Evolutionary conservation across 495 filamentous ascomycete species (phyloP).

Genomic region (Tuber indicum): DNA sequence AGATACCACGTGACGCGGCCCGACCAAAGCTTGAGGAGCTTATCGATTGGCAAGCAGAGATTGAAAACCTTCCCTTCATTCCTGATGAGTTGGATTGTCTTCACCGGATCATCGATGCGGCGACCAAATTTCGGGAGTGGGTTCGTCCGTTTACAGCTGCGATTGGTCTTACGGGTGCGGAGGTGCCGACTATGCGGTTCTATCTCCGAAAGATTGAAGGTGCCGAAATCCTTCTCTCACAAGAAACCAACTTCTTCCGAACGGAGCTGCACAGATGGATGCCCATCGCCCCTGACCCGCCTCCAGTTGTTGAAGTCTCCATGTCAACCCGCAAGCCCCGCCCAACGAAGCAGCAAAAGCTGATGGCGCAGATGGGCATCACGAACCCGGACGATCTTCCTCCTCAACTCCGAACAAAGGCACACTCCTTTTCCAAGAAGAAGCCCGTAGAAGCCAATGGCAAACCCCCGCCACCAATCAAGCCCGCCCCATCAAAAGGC

Average conservation of each 20-base stretch:
- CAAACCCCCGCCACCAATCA: conserved; percentile 38
- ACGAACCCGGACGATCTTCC: conserved; percentile 84
- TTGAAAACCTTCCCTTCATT: conserved; percentile 79
- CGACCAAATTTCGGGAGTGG: conserved; percentile 74
- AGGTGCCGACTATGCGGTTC: conserved; percentile 87
- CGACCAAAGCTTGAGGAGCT: conserved; percentile 93
- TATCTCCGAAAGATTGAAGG: conserved; percentile 98
- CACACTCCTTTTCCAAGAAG: conserved; percentile 58
- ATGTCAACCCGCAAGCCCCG: conserved; percentile 94
- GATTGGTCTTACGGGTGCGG: conserved; percentile 69
- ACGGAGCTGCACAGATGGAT: conserved; percentile 95
- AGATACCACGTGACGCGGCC: conserved; percentile 96
- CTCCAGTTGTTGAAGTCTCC: conserved; percentile 74
- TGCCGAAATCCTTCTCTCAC: conserved; percentile 83
- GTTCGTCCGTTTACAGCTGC: conserved; percentile 65
- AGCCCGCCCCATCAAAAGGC: conserved; percentile 36
- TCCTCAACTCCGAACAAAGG: conserved; percentile 67
- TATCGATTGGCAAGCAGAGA: conserved; percentile 78
- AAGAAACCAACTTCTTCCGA: conserved; percentile 95
- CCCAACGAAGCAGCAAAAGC: conserved; percentile 94
- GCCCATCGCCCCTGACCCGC: conserved; percentile 78
- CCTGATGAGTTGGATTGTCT: conserved; percentile 88
- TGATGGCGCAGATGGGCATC: conserved; percentile 80
- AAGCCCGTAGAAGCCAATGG: conserved; percentile 25
- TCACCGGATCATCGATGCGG: conserved; percentile 74